Percentiles rank a stretch among this genome's conserved stretches.
Conservation (phyloP, 768 basidiomycete species). For the Tephrocybe sp. region DNA sequence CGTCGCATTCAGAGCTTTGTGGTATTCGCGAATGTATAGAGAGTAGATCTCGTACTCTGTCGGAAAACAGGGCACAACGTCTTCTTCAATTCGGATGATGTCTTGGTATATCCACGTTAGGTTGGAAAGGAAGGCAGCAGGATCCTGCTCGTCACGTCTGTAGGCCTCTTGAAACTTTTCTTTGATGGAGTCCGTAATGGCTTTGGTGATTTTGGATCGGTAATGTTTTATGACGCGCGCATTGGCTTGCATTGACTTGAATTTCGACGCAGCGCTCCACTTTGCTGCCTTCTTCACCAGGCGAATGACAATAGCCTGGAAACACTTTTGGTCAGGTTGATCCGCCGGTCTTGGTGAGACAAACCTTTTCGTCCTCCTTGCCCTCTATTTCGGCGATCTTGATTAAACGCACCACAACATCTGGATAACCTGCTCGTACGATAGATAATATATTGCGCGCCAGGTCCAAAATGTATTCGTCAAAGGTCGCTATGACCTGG, state of each 20-base stretch:
- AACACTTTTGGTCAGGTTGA: background rate
- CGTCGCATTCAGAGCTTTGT: conserved; percentile 76
- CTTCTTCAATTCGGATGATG: conserved; percentile 87
- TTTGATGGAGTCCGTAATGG: conserved; percentile 76
- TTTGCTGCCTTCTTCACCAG: conserved; percentile 94
- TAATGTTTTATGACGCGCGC: conserved; percentile 95
- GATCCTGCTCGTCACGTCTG: conserved; percentile 59
- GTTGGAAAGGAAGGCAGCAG: conserved; percentile 71
- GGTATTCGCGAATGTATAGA: conserved; percentile 84
- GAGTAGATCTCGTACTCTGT: conserved; percentile 88
- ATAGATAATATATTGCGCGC: conserved; percentile 78
- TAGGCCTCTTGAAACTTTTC: conserved; percentile 70
- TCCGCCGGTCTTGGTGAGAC: conserved; percentile 5
- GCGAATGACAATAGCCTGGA: conserved; percentile 86
- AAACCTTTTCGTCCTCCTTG: conserved; percentile 90
- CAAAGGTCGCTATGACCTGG: conserved; percentile 78
- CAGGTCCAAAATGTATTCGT: conserved; percentile 78
- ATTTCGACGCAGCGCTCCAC: conserved; percentile 89
- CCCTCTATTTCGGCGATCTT: conserved; percentile 96
- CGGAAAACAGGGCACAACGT: conserved; percentile 91
- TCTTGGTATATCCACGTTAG: conserved; percentile 95
- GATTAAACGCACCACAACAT: conserved; percentile 87
- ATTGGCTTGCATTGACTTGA: conserved; percentile 90
- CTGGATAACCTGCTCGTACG: conserved; percentile 73
- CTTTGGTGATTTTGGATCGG: conserved; percentile 82